A percentile compares a stretch with the other conserved stretches of the same genome.
These are phyloP conservation scores for Podaxis pistillaris DNA, from an alignment of 768 basidiomycete species.

Conservation along the genomic window DNA sequence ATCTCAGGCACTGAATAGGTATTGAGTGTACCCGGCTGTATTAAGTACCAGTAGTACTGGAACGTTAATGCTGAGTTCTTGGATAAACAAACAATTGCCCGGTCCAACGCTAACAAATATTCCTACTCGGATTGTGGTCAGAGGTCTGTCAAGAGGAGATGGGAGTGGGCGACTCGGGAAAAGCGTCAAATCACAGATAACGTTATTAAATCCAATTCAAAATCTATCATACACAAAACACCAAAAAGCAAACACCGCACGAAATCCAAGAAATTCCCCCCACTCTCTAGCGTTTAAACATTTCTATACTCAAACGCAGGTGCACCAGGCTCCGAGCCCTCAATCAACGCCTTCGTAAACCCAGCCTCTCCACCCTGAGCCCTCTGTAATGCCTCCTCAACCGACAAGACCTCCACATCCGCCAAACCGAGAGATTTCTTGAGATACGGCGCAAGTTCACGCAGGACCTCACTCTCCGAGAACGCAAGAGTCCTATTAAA, in stretches of 20 bases:
- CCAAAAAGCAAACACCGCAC: not conserved
- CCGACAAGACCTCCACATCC: conserved; percentile 68
- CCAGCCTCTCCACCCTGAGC: conserved; percentile 43
- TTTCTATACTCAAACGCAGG: conserved; percentile 91
- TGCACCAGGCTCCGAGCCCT: conserved; percentile 82
- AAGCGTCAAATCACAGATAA: not conserved
- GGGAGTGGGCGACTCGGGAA: too few relatives aligned
- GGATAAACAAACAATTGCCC: too few relatives aligned
- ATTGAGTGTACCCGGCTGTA: too few relatives aligned
- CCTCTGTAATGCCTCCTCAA: conserved; percentile 62
- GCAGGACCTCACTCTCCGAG: conserved; percentile 73
- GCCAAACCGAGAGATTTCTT: conserved; percentile 70
- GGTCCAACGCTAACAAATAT: too few relatives aligned
- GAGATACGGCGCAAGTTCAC: conserved; percentile 74
- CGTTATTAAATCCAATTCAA: not conserved
- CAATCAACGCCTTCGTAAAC: conserved; percentile 69
- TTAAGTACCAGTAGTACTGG: too few relatives aligned
- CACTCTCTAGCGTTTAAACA: conserved; percentile 31
- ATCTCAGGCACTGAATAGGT: too few relatives aligned
- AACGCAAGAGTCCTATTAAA: conserved; percentile 85
- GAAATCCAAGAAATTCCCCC: too few relatives aligned
- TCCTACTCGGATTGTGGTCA: too few relatives aligned
- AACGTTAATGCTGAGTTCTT: too few relatives aligned
- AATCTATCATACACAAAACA: not conserved
- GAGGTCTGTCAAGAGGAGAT: too few relatives aligned